These are phyloP conservation scores for Ogataea nakhonphanomensis DNA, from an alignment of 805 yeast genomes.

Conservation along the genomic window DNA sequence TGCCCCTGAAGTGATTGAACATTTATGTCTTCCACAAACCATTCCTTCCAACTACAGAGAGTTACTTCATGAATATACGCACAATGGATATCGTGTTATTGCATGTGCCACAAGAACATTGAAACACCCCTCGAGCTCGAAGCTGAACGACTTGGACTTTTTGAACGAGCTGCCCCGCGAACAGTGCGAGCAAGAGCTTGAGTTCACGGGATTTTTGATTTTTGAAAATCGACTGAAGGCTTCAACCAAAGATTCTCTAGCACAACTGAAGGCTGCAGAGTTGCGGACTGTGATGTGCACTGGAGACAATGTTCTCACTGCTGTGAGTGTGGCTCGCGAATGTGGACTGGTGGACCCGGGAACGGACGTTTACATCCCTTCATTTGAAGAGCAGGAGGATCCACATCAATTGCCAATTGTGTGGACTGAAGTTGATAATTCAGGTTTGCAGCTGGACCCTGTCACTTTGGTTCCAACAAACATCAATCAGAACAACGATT, in stretches of 20 bases:
- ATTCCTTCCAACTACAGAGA: conserved; percentile 76
- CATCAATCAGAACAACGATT: conserved; percentile 36
- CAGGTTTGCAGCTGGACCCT: conserved; percentile 56
- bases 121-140: conserved; percentile 16
- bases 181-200: conserved; percentile 63
- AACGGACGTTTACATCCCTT: conserved; percentile 59
- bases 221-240: conserved; percentile 88
- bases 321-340: conserved; percentile 87
- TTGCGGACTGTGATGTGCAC: conserved; percentile 94
- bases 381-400: conserved; percentile 32
- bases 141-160: conserved; percentile 41
- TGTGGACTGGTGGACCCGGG: conserved; percentile 58
- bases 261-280: conserved; percentile 59
- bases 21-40: conserved; percentile 66
- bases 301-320: conserved; percentile 94
- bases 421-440: conserved; percentile 70
- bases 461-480: conserved; percentile 53
- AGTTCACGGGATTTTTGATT: conserved; percentile 81
- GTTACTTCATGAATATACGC: conserved; percentile 79
- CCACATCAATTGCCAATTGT: conserved; percentile 30
- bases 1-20: conserved; percentile 91
- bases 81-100: conserved; percentile 90
- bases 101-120: conserved; percentile 73
- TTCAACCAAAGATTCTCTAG: conserved; percentile 59
- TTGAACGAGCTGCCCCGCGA: conserved; percentile 54